Conservation (phyloP, 805 yeast species). For the Hanseniaspora vineae region DNA sequence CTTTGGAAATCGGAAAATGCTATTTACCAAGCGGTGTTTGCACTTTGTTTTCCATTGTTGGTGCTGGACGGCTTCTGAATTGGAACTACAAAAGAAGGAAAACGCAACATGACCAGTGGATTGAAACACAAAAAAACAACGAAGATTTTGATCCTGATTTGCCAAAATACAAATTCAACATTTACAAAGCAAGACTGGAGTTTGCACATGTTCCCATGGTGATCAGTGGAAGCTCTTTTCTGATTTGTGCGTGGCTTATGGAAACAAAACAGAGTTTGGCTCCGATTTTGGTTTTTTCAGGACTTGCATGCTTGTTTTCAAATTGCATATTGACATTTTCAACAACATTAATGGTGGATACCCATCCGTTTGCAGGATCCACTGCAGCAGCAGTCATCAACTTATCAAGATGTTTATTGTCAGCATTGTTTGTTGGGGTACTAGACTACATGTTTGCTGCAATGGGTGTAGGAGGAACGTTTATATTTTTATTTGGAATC, state of each 20-base stretch:
- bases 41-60: conserved; percentile 46
- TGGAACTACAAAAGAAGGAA: conserved; percentile 22
- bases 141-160: conserved; percentile 11
- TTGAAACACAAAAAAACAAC: conserved; percentile 12
- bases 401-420: conserved; percentile 55
- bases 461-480: conserved; percentile 65
- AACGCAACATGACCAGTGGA: conserved; percentile 13
- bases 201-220: conserved; percentile 31
- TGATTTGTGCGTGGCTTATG: conserved; percentile 66
- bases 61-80: conserved; percentile 46
- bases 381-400: conserved; percentile 66
- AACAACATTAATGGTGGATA: conserved; percentile 61
- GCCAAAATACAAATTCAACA: conserved; percentile 32
- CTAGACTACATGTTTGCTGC: conserved; percentile 42
- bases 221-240: conserved; percentile 26
- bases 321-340: conserved; percentile 45
- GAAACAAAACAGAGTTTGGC: conserved; percentile 34
- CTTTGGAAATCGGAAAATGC: conserved; percentile 52
- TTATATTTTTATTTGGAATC: conserved; percentile 53
- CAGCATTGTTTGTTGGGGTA: conserved; percentile 60
- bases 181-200: conserved; percentile 42
- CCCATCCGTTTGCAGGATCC: conserved; percentile 58
- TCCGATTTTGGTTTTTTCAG: conserved; percentile 45
- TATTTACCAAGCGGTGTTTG: conserved; percentile 67
- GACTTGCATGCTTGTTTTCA: conserved; percentile 44